These are phyloP conservation scores for Naegleria fowleri DNA, from an alignment of 208 protist species.

Conservation along the genomic window DNA sequence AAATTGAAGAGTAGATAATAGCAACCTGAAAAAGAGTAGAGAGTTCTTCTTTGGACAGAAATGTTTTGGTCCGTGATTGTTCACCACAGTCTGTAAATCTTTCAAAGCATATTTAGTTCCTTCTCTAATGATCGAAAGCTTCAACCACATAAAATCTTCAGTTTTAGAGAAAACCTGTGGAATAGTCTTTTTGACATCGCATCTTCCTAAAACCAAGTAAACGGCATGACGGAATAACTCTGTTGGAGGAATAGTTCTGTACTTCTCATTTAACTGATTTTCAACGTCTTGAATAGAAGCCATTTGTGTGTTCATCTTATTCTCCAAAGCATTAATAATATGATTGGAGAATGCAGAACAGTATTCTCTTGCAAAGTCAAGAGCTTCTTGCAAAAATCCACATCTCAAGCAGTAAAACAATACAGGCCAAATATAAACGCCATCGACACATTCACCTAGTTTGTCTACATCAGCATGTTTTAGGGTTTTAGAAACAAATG, in stretches of 20 bases:
- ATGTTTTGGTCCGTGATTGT: background rate
- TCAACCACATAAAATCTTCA: conserved; percentile 24
- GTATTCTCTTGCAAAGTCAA: background rate
- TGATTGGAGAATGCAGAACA: no score
- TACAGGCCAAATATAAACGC: background rate
- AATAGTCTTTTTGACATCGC: background rate
- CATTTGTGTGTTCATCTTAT: no score
- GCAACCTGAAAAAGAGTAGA: background rate
- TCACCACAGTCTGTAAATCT: background rate
- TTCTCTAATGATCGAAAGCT: background rate
- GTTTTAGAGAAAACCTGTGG: background rate
- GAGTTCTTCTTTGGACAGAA: conserved; percentile 3
- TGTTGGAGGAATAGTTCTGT: background rate
- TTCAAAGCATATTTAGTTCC: background rate
- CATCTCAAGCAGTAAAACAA: conserved; percentile 20
- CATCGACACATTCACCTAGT: background rate
- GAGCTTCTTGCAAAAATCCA: background rate
- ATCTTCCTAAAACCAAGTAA: conserved; percentile 13
- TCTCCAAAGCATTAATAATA: background rate
- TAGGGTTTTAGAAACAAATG: background rate
- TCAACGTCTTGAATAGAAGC: no score
- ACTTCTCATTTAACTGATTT: background rate
- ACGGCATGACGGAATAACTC: background rate
- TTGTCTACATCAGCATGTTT: background rate
- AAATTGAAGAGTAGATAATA: conserved; percentile 13